Evolutionary conservation across 2,329 filamentous ascomycete species (phyloP), one percentile per base, ranked within the genome.

Genomic region (Monosporascus sp.): DNA sequence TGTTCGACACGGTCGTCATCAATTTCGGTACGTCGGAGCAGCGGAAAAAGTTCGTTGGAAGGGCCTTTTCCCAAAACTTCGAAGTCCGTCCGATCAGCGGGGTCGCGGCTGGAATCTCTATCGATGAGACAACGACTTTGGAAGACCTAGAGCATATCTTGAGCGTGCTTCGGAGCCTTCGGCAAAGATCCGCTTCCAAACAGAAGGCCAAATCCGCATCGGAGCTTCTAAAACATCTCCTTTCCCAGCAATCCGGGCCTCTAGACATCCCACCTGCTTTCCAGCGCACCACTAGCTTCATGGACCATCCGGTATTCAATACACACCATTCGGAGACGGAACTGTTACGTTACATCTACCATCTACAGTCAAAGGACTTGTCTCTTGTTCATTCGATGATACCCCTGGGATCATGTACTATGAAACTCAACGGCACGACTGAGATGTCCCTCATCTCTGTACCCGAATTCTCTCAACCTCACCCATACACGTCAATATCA

Each of bases 371-470:
- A 49, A 97, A 96, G 76, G 93, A 97, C 68, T 76, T 97, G 15
- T 97, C 93, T 1, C 79, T 97, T 5, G 89, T 92, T 2, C 93
- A 97, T 74, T 97, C 92, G 17, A 97, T 97, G 93, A 97, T 97
- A 56, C 91, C 93, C 2, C 82, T 97, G 1, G 93, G 93, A 20
- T 97, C 93, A 1, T 97, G 93, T 77, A 97, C 93, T 15, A 97
- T 97, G 93, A 97, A 97, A 78, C 84, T 97, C 50, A 97, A 97
- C 69, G 89, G 88, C 43, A 94, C 92, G 3, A 89, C 89, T 0
- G 90, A 97, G 75, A 97, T 97, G 93, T 81, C 89, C 17, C 88
- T 92, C 7, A 80, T 97, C 52, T 89, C 89, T 1, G 87, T 85
- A 72, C 83, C 85, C 1, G 83, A 86, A 48, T 90, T 92, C 65